Percentiles rank a stretch among this genome's conserved stretches.
Evolutionary conservation across 2,329 filamentous ascomycete species (phyloP).

Genomic region (Ophiosphaerella korrae): DNA sequence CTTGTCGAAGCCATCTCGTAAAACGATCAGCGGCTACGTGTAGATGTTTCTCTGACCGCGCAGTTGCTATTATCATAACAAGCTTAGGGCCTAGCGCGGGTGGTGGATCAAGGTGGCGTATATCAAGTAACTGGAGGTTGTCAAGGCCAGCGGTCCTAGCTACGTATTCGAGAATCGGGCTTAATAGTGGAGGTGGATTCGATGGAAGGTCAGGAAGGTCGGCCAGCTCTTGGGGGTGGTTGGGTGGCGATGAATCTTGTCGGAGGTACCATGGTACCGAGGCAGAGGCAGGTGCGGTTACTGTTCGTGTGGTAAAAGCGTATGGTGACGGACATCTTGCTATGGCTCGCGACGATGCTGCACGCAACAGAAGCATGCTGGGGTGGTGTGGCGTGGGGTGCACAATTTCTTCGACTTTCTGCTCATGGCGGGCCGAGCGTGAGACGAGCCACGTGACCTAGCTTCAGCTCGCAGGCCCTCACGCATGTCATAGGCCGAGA

Average conservation of each 20-base stretch:
- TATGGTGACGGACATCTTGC: conserved; percentile 13
- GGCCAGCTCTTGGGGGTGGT: conserved; percentile 57
- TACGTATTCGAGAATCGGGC: conserved; percentile 74
- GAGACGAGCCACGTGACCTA: conserved; percentile 7
- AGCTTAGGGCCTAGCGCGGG: conserved; percentile 86
- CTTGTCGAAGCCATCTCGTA: conserved; percentile 79
- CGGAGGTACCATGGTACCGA: conserved; percentile 79
- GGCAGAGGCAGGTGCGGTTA: not conserved
- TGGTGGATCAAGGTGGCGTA: conserved; percentile 82
- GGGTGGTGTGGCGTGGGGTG: conserved; percentile 1
- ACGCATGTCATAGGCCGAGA: not conserved
- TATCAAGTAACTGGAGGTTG: conserved; percentile 77
- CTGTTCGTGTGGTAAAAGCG: conserved; percentile 27
- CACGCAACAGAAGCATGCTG: conserved; percentile 31
- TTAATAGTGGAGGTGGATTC: conserved; percentile 72
- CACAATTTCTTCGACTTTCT: conserved; percentile 3
- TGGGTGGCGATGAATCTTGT: conserved; percentile 52
- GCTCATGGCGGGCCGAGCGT: not conserved
- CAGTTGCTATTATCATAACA: conserved; percentile 90
- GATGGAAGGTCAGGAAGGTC: conserved; percentile 68
- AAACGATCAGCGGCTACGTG: conserved; percentile 90
- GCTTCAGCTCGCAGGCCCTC: conserved; percentile 8
- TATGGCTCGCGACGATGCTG: conserved; percentile 16
- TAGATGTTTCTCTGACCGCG: conserved; percentile 89
- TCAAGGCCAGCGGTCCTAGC: conserved; percentile 87